Evolutionary conservation across 2,329 filamentous ascomycete genomes (phyloP).

Genomic region (Fusarium sp.): DNA sequence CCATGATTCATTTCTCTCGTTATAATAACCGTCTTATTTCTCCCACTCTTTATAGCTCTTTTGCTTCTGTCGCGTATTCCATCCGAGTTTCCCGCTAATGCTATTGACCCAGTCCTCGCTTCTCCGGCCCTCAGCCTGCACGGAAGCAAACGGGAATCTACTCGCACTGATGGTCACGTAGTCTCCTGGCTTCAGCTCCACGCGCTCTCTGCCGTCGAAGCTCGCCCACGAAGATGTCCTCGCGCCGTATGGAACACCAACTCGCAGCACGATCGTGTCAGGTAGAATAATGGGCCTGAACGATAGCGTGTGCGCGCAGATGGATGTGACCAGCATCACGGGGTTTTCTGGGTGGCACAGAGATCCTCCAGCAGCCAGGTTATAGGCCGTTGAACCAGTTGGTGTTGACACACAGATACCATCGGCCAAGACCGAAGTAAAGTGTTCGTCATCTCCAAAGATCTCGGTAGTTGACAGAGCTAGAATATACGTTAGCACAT

Average conservation of each 20-base stretch:
- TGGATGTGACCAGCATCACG: conserved; percentile 92
- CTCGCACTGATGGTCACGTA: conserved; percentile 88
- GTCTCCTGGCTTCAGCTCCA: conserved; percentile 82
- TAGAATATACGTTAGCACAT: conserved; percentile 50
- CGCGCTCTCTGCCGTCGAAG: conserved; percentile 91
- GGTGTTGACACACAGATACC: conserved; percentile 94
- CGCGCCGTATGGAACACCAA: conserved; percentile 95
- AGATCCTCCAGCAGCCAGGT: conserved; percentile 93
- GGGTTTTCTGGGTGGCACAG: conserved; percentile 97
- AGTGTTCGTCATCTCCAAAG: conserved; percentile 94
- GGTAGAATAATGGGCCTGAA: conserved; percentile 97
- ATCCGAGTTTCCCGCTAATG: conserved; percentile 81
- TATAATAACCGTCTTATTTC: conserved; percentile 37
- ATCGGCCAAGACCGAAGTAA: conserved; percentile 93
- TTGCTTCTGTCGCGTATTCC: conserved; percentile 84
- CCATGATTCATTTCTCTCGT: background rate
- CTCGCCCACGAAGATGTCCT: conserved; percentile 94
- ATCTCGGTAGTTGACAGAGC: conserved; percentile 93
- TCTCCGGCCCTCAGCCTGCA: conserved; percentile 75
- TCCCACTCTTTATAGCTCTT: conserved; percentile 69
- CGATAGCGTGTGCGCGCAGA: conserved; percentile 93
- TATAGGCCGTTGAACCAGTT: conserved; percentile 95
- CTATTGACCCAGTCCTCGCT: conserved; percentile 87
- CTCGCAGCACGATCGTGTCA: conserved; percentile 91
- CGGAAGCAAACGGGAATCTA: conserved; percentile 82